A percentile compares a stretch with the other conserved stretches of the same genome.
Evolutionary conservation across 2,329 filamentous ascomycete species (phyloP).

Genomic region (Beauveria australis): DNA sequence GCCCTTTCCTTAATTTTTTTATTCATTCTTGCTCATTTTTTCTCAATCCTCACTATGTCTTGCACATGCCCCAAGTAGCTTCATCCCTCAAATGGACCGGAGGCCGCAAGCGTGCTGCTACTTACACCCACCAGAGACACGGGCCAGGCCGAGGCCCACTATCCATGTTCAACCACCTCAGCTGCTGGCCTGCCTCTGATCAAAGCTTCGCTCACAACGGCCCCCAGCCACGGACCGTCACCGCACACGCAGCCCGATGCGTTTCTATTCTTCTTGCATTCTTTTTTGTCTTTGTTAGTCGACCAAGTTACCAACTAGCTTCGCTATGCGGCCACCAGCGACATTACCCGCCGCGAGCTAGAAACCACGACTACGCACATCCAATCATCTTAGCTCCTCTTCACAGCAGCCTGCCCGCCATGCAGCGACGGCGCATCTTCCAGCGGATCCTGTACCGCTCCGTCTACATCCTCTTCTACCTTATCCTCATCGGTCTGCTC

Average conservation of each 20-base stretch:
- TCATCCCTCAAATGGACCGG: background rate
- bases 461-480: slow-evolving; percentile 66
- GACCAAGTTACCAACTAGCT: background rate
- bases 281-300: background rate
- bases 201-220: background rate
- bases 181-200: background rate
- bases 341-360: background rate
- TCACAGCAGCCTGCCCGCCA: slow-evolving; percentile 18
- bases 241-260: background rate
- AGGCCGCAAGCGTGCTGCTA: background rate
- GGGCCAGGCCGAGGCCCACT: slow-evolving; percentile 5
- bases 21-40: background rate
- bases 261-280: background rate
- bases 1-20: background rate
- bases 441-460: slow-evolving; percentile 68
- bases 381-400: background rate
- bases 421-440: slow-evolving; percentile 19
- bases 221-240: slow-evolving; percentile 6
- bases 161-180: slow-evolving; percentile 6
- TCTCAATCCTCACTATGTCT: background rate
- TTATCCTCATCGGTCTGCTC: slow-evolving; percentile 65
- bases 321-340: background rate
- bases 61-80: background rate
- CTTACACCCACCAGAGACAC: background rate
- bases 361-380: background rate